phyloP scores from a whole-genome alignment of 2,329 filamentous ascomycete species.

The Calonectria pseudoreteaudii region DNA sequence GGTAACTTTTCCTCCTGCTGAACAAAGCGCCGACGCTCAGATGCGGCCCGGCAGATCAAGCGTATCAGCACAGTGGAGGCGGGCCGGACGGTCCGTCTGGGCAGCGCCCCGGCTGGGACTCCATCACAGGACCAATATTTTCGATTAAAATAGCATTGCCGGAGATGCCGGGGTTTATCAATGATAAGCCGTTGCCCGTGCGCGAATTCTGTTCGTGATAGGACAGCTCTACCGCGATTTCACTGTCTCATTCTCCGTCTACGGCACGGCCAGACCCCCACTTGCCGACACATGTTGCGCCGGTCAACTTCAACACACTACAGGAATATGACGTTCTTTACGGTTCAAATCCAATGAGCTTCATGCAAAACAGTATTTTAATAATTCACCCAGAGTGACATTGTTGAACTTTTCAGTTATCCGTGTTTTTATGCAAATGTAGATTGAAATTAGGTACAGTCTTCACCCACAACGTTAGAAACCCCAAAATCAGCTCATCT shows the following conservation, averaged over 20 bases:
- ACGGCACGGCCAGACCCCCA: background rate
- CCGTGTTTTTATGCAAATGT: no score
- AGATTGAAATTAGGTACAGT: background rate
- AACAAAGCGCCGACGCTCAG: background rate
- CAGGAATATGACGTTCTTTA: background rate
- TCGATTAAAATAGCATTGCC: background rate
- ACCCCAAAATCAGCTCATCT: background rate
- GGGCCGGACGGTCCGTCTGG: conserved; percentile 9
- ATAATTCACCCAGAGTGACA: background rate
- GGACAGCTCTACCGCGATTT: background rate
- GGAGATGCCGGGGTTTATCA: no score
- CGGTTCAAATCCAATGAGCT: background rate
- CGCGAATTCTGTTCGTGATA: background rate
- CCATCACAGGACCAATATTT: background rate
- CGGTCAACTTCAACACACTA: background rate
- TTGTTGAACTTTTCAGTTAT: background rate
- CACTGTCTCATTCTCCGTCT: background rate
- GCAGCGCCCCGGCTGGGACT: background rate
- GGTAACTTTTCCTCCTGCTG: no score
- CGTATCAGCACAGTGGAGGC: background rate
- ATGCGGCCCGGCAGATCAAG: background rate
- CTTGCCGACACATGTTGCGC: background rate
- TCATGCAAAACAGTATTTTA: background rate
- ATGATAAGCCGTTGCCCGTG: background rate
- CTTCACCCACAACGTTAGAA: background rate